Percentiles rank a stretch among this genome's conserved stretches.
Evolutionary conservation across 371 early-diverging fungal species (phyloP).

Genomic region (Batkoa obscura): DNA sequence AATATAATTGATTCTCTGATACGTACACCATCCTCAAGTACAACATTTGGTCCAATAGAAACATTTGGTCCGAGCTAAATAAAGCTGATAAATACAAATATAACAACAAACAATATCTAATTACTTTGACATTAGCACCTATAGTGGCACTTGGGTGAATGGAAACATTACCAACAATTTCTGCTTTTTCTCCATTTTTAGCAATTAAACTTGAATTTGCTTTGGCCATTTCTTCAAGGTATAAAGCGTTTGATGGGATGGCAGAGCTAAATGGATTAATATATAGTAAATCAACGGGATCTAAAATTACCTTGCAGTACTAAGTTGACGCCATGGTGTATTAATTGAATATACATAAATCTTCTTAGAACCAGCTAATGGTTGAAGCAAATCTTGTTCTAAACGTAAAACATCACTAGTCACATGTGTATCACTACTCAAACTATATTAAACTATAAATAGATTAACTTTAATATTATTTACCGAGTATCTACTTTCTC

Average conservation of each 20-base stretch:
- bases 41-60: slow-evolving; percentile 80
- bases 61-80: slow-evolving; percentile 85
- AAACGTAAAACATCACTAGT: slow-evolving; percentile 59
- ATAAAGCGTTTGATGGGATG: slow-evolving; percentile 77
- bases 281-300: background rate
- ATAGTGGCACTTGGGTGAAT: slow-evolving; percentile 86
- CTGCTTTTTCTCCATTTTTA: slow-evolving; percentile 31
- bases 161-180: slow-evolving; percentile 74
- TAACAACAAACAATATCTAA: background rate
- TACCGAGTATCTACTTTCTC: slow-evolving; percentile 33
- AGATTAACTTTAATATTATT: background rate
- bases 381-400: slow-evolving; percentile 79
- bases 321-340: slow-evolving; percentile 88
- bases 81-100: background rate
- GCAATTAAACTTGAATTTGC: slow-evolving; percentile 43
- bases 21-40: slow-evolving; percentile 88
- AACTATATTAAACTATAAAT: too few species aligned
- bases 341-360: slow-evolving; percentile 59
- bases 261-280: slow-evolving; percentile 38
- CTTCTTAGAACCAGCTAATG: slow-evolving; percentile 57
- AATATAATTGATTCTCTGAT: slow-evolving; percentile 87
- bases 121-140: slow-evolving; percentile 78
- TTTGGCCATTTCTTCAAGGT: slow-evolving; percentile 53
- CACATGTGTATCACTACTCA: slow-evolving; percentile 18
- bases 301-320: slow-evolving; percentile 57